Conservation (phyloP, 805 yeast genomes). For the Kodamaea hsintzibuensis region DNA sequence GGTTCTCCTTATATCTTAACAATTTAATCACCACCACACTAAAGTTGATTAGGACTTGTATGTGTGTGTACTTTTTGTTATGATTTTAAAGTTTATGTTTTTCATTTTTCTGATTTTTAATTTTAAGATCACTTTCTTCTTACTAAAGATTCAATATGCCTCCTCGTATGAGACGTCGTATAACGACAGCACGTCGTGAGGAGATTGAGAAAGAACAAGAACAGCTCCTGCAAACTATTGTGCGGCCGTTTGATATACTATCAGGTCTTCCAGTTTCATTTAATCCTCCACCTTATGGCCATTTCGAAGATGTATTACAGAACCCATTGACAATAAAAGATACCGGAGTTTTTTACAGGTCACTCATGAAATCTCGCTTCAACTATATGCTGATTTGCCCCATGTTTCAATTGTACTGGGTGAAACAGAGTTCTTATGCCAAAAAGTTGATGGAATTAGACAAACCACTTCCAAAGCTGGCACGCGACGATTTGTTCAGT, state of each 20-base stretch:
- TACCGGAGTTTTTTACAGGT: conserved; percentile 67
- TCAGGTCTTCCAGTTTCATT: conserved; percentile 68
- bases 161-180: conserved; percentile 46
- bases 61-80: neutral
- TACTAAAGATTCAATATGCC: conserved; percentile 25
- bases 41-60: no score
- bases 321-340: conserved; percentile 72
- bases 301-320: conserved; percentile 49
- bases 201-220: conserved; percentile 44
- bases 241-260: conserved; percentile 65
- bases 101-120: neutral
- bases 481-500: conserved; percentile 17
- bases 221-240: conserved; percentile 34
- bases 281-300: conserved; percentile 61
- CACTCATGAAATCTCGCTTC: conserved; percentile 72
- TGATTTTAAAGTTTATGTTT: neutral
- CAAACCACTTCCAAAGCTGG: conserved; percentile 34
- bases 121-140: neutral
- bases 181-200: conserved; percentile 42
- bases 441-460: conserved; percentile 43
- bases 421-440: conserved; percentile 61
- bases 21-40: no score
- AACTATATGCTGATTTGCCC: conserved; percentile 55
- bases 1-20: no score
- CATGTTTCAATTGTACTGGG: conserved; percentile 82